Base-by-base conservation (phyloP, 768 basidiomycete species). In the Suillus paluster region DNA sequence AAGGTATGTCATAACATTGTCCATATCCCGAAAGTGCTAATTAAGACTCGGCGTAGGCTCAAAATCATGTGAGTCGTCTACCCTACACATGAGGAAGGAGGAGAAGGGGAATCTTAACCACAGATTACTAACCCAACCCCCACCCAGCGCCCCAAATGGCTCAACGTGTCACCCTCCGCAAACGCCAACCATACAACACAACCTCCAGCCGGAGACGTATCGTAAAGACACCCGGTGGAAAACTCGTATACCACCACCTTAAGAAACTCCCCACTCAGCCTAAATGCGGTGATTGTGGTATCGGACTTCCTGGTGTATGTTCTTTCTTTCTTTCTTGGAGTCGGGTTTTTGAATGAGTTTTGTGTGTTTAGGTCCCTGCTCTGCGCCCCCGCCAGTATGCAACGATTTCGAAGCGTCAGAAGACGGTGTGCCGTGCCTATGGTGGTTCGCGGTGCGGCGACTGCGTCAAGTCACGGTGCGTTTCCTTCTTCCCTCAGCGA, bases 151-250 rank as follows among this genome's bases (percentile, higher is more conserved):
- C 59, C 64, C 25, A 67, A 80, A 98, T 98, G 97, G 95, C 94
- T 80, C 97, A 99, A 88, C 95, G 97, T 76, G 96, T 99, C 73
- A 97, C 95, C 72, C 94, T 99, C 83, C 92, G 97, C 84, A 99
- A 97, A 82, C 94, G 97, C 77, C 90, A 90, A 69, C 88, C 95
- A 23, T 97, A 99, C 86, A 98, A 97, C 89, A 99, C 97, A 80
- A 89, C 89, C 71, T 99, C 97, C 62, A 95, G 91, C 86, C 88
- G 94, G 75, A 86, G 96, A 76, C 90, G 95, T 70, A 86, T 99
- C 67, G 88, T 99, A 64, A 99, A 98, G 86, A 99, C 97, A 41
- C 97, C 97, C 59, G 97, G 97, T 80, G 97, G 97, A 68, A 94
- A 92, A 81, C 91, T 98, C 70, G 94, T 97, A 71, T 96, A 97